Evolutionary conservation across 2,329 filamentous ascomycete genomes (phyloP), one percentile per base, ranked within the genome.

Genomic region (Penicillium concentricum): DNA sequence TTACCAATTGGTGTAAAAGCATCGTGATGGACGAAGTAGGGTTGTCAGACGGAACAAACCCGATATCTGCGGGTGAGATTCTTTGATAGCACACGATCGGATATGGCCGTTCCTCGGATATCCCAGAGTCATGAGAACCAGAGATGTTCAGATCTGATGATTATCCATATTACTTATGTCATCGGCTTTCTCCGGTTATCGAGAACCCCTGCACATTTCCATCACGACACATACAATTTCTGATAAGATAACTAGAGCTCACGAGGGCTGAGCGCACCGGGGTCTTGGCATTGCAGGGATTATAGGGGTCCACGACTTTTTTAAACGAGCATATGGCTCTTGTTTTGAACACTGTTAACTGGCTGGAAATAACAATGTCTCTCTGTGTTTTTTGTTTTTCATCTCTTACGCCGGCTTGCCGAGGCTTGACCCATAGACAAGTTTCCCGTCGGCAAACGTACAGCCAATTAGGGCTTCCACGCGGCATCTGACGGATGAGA

Each of bases 131-230:
- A 48, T 30, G 16, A 18, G n/a, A 22, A 18, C 22, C 20, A n/a
- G 22, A n/a, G 18, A 53, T 35, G 18, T 7, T 22, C 5, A 15
- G 7, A 20, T 45, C 7, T 30, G 18, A 15, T 1, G 6, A 18
- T 32, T 16, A 18, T 15, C 18, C 20, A 32, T n/a, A 34, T 20
- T 26, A 34, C 37, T 26, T 43, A 48, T 44, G 43, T 41, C 39
- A 56, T 60, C 59, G 54, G 46, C 22, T 32, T 41, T 10, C 38
- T 35, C 52, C 49, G 61, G 16, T 60, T 60, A 61, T 63, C 61
- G 13, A 41, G 12, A 30, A 16, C 47, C 37, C 50, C 16, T 56
- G 16, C 18, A 24, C 9, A 51, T 52, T 12, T 3, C 35, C 22
- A 20, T 18, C 28, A 46, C 52, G 16, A 54, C 34, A 39, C 26